Percentiles rank a stretch among this genome's conserved stretches.
These are phyloP conservation scores for Triticum timopheevii DNA, from an alignment of 176 grass and related monocot species.

Conservation along the genomic window DNA sequence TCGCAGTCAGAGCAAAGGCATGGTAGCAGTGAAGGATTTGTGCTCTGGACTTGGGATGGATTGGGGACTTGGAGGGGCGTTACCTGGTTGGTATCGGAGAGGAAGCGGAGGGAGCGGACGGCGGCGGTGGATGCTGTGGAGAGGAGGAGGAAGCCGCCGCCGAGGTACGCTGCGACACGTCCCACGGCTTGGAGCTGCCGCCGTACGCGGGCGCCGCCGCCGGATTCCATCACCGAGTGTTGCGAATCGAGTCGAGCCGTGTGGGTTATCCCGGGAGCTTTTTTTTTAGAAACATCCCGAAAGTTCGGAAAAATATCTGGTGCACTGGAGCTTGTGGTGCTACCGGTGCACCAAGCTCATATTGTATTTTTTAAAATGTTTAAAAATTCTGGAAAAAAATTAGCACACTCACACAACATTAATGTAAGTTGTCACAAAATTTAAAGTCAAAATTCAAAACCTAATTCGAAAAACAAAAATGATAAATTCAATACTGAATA, in stretches of 20 bases:
- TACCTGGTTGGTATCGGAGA: slow-evolving; percentile 77
- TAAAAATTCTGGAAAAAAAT: too few relatives aligned
- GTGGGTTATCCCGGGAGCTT: not conserved
- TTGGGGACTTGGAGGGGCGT: not conserved
- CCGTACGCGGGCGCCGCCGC: slow-evolving; percentile 34
- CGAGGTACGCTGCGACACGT: slow-evolving; percentile 45
- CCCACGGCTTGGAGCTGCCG: slow-evolving; percentile 55
- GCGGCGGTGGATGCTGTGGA: slow-evolving; percentile 53
- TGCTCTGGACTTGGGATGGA: not conserved
- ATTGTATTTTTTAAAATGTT: too few relatives aligned
- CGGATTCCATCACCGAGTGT: slow-evolving; percentile 27
- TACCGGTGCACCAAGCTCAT: too few relatives aligned
- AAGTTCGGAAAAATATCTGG: too few relatives aligned
- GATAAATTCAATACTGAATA: too few relatives aligned
- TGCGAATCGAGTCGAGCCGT: not conserved
- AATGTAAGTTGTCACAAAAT: too few relatives aligned
- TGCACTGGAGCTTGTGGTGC: too few relatives aligned
- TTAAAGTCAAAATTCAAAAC: too few relatives aligned
- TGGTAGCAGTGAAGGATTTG: not conserved
- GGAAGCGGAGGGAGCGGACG: slow-evolving; percentile 63
- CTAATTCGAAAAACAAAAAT: too few relatives aligned
- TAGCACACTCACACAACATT: too few relatives aligned
- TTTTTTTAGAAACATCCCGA: too few relatives aligned
- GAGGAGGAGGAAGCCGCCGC: slow-evolving; percentile 62
- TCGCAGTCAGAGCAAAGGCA: not conserved